Base-by-base conservation (phyloP, 2,329 filamentous ascomycete species). In the Escovopsis sp. region DNA sequence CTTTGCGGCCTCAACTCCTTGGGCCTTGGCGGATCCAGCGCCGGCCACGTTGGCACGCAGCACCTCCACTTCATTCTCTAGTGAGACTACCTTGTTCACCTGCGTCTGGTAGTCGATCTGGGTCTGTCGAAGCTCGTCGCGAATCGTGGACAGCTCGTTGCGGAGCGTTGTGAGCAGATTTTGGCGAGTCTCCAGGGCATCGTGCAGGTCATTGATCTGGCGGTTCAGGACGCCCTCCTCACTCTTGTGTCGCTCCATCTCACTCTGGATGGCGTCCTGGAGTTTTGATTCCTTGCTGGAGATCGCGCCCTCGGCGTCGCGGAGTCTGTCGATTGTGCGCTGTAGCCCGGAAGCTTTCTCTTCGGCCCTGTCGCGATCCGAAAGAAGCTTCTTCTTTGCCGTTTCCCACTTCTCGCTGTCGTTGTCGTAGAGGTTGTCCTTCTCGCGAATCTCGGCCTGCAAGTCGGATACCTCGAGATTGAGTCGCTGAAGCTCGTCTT, bases 11-110 rank as follows among this genome's bases (percentile, higher is more conserved):
- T 48, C 46, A 48, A 47, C 37, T 47, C 43, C 9, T 40, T 44
- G 24, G 38, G 45, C 11, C 29, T 37, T 13, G 25, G 32, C 5
- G 20, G 7, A 31, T 13, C 39, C 39, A 13, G 25, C 35, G 20
- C 32, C 34, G 30, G 32, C 20, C 30, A 41, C 30, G 31, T 41
- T 56, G 29, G 42, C 52, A 55, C 86, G 81, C 12, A 88, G 61
- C 25, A 84, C 74, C 41, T 84, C 78, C n/a, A 86, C 68, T 55
- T 87, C 83, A 48, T 87, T 82, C 54, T 88, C 81, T 15, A 88
- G 58, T 7, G 71, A 70, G 43, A 81, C 74, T 2, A 79, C 66
- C 55, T 78, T 84, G 48, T 83, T 79, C 39, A 67, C 66, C 45
- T 84, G 67, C 1, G 68, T 57, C 48, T 76, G 72, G 53, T 76